Evolutionary conservation across 2,329 filamentous ascomycete genomes (phyloP).

Genomic region (Ophioceras dolichostomum): DNA sequence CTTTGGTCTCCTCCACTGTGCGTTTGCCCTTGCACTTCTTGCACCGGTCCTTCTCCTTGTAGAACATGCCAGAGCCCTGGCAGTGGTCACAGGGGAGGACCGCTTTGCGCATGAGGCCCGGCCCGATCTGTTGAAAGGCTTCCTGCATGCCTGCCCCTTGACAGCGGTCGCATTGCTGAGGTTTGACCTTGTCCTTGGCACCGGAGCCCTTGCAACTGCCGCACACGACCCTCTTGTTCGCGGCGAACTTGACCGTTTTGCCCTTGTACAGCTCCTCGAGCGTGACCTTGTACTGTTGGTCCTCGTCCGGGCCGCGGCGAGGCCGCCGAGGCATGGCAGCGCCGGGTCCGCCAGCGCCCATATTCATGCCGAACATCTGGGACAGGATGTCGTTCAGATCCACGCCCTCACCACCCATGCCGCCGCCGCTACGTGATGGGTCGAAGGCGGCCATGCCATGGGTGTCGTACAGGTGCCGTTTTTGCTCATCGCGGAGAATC

Average conservation of each 20-base stretch:
- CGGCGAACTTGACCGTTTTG: constrained; percentile 94
- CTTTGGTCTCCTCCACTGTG: constrained; percentile 79
- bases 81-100: constrained; percentile 73
- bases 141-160: constrained; percentile 68
- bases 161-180: constrained; percentile 72
- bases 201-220: constrained; percentile 76
- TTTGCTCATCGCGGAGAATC: constrained; percentile 92
- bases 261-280: constrained; percentile 97
- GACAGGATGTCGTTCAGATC: constrained; percentile 88
- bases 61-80: constrained; percentile 72
- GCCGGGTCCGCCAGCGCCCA: constrained; percentile 31
- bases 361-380: constrained; percentile 61
- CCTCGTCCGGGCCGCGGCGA: constrained; percentile 67
- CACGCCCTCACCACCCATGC: constrained; percentile 57
- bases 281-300: constrained; percentile 82
- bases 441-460: constrained; percentile 97
- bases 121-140: constrained; percentile 71
- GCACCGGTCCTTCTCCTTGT: constrained; percentile 93
- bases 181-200: constrained; percentile 83
- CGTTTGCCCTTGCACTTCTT: constrained; percentile 97
- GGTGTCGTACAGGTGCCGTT: constrained; percentile 80
- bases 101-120: constrained; percentile 73
- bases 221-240: constrained; percentile 89
- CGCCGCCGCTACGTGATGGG: constrained; percentile 53
- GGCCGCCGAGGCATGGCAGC: constrained; percentile 51